These are phyloP conservation scores for Penicillium bialowiezense DNA, from an alignment of 495 filamentous ascomycete genomes.

Conservation along the genomic window DNA sequence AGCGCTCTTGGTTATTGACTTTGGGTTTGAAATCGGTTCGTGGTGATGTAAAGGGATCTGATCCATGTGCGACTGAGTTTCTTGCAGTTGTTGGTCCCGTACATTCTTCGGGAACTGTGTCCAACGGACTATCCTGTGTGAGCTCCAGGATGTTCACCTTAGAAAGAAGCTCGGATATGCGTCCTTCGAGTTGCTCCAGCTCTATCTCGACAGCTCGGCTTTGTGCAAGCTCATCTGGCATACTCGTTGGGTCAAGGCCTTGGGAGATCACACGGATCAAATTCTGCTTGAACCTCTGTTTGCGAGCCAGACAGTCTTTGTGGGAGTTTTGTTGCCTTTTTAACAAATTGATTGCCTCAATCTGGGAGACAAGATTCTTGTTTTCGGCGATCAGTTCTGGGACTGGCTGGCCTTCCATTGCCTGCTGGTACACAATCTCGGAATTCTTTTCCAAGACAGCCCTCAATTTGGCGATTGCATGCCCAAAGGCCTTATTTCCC, in stretches of 20 bases:
- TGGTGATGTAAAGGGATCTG: neutral
- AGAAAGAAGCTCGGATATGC: constrained; percentile 30
- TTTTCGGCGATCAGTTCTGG: constrained; percentile 39
- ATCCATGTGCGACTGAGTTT: neutral
- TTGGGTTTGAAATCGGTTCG: neutral
- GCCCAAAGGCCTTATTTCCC: constrained; percentile 17
- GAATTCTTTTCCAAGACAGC: constrained; percentile 35
- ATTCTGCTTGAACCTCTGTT: constrained; percentile 29
- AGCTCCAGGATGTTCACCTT: constrained; percentile 19
- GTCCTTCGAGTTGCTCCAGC: constrained; percentile 29
- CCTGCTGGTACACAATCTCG: constrained; percentile 36
- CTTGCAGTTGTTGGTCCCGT: neutral
- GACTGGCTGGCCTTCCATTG: constrained; percentile 38
- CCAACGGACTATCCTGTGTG: neutral
- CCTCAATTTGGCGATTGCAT: constrained; percentile 21
- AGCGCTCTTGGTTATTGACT: constrained; percentile 1
- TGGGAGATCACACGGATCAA: constrained; percentile 35
- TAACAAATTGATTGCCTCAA: constrained; percentile 35
- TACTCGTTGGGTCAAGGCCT: constrained; percentile 30
- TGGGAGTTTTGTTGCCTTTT: constrained; percentile 27
- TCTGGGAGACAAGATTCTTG: constrained; percentile 29
- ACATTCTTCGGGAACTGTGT: neutral
- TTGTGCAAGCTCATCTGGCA: constrained; percentile 35
- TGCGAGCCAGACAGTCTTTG: constrained; percentile 23
- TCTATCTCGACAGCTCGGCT: constrained; percentile 34